Base-by-base conservation (phyloP, 331 rosid species). In the Quercus tomentella region DNA sequence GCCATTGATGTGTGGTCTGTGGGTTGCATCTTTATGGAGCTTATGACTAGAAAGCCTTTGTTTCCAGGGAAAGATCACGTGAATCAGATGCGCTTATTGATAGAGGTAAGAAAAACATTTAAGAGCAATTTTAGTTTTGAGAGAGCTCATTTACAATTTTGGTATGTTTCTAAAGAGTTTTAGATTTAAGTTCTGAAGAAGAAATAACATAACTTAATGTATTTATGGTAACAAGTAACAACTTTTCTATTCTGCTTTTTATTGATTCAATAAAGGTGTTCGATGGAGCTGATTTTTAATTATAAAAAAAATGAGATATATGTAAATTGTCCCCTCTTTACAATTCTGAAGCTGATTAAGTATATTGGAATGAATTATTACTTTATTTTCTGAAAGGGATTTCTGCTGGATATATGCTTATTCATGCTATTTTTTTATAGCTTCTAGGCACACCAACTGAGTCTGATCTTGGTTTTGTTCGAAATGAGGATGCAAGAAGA, bases 361-460 rank as follows among this genome's bases (percentile, higher is more conserved):
- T 14, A 26, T 25, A 58, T 55, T 57, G 37, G 78, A 70, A 65
- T 35, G 23, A 67, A 16, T 82, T 49, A 67, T 23, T 75, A 75
- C 6, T 67, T 35, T 55, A 52, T 62, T 77, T 16, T 22, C 28
- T 35, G 57, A 61, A 76, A 66, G 66, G 78, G 55, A 76, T 80
- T 4, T 80, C 26, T 56, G 33, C 45, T 79, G 72, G 57, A 55
- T 45, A 20, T 30, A 73, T 70, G 76, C 89, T 90, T 21, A 88
- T 76, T n/a, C 67, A 45, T 88, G 63, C 18, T n/a, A 28, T 73
- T 76, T 33, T 82, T 43, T 51, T 62, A 21, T 75, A 95, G 99
- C 98, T 95, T 87, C 97, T 95, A 23, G 99, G 99, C 78, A 93
- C 99, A 81, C 99, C 99, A 83, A 89, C 91, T 20, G 99, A 95